Base-by-base conservation (phyloP, 2,329 filamentous ascomycete genomes). In the Colletotrichum destructivum region DNA sequence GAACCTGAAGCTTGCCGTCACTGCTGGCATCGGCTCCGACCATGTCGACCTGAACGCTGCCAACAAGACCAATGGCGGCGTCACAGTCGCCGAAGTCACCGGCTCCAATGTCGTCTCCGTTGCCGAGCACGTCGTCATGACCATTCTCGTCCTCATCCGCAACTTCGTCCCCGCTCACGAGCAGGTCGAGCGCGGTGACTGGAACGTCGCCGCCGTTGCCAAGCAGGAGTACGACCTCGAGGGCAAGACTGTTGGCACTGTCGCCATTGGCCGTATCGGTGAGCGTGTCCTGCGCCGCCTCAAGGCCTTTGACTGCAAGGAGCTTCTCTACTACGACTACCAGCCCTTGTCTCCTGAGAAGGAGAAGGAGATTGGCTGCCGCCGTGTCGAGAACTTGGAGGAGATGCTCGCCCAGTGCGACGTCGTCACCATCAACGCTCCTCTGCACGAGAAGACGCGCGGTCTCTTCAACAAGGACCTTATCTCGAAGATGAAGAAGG, bases 171-270 rank as follows among this genome's bases (percentile, higher is more conserved):
- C 96, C 76, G 95, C 96, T 65, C 96, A 98, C 87, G 95, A 98
- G 88, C 92, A 94, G 89, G 93, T 99, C 80, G 89, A 91, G 84
- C 85, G 86, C 71, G 96, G 96, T 75, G 94, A 98, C 74, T 99
- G 96, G 96, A 89, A 99, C 82, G 96, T 99, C 63, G 96, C 96
- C 73, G 95, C 90, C 66, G 96, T 95, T 35, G 96, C 96, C 82
- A 98, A 98, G 93, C 95, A 98, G 87, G 96, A 98, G 88, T 99
- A 92, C 83, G 96, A 99, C 81, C 92, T 99, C 69, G 96, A 98
- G 90, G 88, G 89, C 88, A 99, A 99, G 91, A 94, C 97, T 60
- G 96, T 99, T 78, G 96, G 96, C 80, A 99, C 96, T 81, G 96
- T 99, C 71, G 96, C 94, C 80, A 95, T 98, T 74, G 96, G 96